Evolutionary conservation across 139 green algal genomes (phyloP).

Genomic region (Trebouxia sp.): DNA sequence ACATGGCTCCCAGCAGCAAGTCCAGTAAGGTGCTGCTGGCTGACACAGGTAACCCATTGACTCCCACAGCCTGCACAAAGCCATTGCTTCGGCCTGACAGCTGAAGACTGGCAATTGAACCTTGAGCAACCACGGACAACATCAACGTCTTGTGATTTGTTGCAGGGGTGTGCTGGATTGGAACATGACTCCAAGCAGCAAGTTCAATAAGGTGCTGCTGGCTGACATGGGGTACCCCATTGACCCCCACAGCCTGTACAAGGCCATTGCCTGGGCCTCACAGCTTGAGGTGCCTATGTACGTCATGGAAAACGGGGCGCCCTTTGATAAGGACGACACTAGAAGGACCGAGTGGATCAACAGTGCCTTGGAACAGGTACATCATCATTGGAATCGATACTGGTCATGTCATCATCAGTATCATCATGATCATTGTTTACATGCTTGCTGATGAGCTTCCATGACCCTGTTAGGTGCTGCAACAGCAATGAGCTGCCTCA

Average conservation of each 20-base stretch:
- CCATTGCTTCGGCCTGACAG: conserved; percentile 23
- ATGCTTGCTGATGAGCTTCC: neutral
- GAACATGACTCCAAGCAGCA: conserved; percentile 52
- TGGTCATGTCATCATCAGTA: too few species aligned
- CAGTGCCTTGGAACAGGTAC: conserved; percentile 43
- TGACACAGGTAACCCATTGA: conserved; percentile 69
- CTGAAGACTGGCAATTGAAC: conserved; percentile 82
- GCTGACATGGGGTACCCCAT: conserved; percentile 78
- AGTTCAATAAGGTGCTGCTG: conserved; percentile 49
- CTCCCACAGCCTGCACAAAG: conserved; percentile 31
- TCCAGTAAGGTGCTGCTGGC: conserved; percentile 58
- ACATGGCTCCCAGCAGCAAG: conserved; percentile 53
- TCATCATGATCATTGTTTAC: too few species aligned
- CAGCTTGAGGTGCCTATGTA: conserved; percentile 79
- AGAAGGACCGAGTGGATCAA: conserved; percentile 45
- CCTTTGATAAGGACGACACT: conserved; percentile 57
- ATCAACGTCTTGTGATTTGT: neutral
- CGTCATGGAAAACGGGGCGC: conserved; percentile 81
- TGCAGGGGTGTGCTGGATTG: conserved; percentile 52
- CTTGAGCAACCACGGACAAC: too few species aligned
- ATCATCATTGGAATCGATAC: too few species aligned
- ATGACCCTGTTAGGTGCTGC: neutral
- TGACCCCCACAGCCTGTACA: conserved; percentile 37
- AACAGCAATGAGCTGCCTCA: too few species aligned
- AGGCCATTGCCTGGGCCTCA: conserved; percentile 24